phyloP scores from a whole-genome alignment of 352 stramenopile genomes.

The Sclerospora graminicola region DNA sequence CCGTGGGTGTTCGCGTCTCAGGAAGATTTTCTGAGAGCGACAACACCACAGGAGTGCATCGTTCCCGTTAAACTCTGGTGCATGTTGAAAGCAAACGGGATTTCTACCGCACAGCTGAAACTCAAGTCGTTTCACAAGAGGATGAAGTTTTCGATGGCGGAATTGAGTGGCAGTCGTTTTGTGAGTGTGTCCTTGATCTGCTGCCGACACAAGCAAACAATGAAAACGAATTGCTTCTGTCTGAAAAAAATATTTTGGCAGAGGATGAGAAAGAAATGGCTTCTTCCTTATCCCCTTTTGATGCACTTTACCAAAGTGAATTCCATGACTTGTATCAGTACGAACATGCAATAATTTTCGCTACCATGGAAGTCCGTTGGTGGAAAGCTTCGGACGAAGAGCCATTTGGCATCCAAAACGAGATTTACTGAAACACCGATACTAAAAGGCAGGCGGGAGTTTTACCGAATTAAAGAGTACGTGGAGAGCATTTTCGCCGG shows the following conservation, averaged over 20 bases:
- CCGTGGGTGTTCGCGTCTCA: too few relatives aligned
- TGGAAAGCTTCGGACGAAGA: not conserved
- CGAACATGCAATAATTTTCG: conserved; percentile 31
- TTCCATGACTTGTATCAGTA: conserved; percentile 39
- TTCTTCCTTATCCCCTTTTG: conserved; percentile 22
- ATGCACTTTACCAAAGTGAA: conserved; percentile 26
- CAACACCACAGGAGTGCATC: conserved; percentile 12
- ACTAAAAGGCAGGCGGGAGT: not conserved
- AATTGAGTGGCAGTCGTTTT: conserved; percentile 23
- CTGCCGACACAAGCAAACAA: conserved; percentile 1
- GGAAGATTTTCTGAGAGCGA: too few relatives aligned
- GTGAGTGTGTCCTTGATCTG: conserved; percentile 10
- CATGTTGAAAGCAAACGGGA: conserved; percentile 13
- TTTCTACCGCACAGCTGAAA: conserved; percentile 11
- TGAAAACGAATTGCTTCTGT: not conserved
- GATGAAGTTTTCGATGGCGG: conserved; percentile 3
- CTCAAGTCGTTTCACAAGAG: not conserved
- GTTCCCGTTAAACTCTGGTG: conserved; percentile 11
- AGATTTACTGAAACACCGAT: not conserved
- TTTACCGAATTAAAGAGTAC: conserved; percentile 7
- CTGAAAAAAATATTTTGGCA: not conserved
- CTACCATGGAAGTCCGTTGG: conserved; percentile 19
- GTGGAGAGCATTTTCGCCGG: conserved; percentile 27
- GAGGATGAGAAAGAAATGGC: not conserved
- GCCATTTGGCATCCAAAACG: not conserved